A percentile compares a stretch with the other conserved stretches of the same genome.
These are phyloP conservation scores for Globisporangium takayamanum DNA, from an alignment of 352 stramenopile genomes.

Conservation along the genomic window DNA sequence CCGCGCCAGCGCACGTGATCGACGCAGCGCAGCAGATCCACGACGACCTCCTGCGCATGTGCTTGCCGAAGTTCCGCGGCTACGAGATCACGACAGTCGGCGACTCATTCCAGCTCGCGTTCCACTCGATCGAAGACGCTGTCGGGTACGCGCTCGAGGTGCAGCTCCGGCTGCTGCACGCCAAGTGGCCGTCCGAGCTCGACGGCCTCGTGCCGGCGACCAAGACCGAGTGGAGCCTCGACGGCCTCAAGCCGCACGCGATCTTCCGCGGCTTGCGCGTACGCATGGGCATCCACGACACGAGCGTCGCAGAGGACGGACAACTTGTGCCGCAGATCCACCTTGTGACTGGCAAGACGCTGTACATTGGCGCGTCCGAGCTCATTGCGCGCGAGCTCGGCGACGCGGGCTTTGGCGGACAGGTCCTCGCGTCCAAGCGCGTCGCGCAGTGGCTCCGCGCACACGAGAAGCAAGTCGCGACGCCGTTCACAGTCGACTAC, in stretches of 20 bases:
- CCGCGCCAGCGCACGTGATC: conserved; percentile 46
- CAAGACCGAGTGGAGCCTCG: conserved; percentile 42
- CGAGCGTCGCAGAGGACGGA: conserved; percentile 34
- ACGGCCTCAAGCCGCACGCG: conserved; percentile 11
- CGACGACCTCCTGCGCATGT: conserved; percentile 50
- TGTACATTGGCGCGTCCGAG: conserved; percentile 65
- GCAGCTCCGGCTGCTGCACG: conserved; percentile 45
- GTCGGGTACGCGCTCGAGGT: conserved; percentile 65
- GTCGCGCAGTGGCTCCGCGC: conserved; percentile 40
- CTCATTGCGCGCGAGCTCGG: conserved; percentile 56
- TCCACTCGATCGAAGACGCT: conserved; percentile 54
- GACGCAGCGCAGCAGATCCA: conserved; percentile 52
- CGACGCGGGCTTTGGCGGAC: conserved; percentile 54
- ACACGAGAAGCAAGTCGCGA: conserved; percentile 33
- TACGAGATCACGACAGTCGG: conserved; percentile 77
- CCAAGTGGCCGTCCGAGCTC: conserved; percentile 55
- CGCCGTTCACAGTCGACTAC: conserved; percentile 44
- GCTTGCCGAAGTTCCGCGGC: conserved; percentile 42
- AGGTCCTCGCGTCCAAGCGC: conserved; percentile 64
- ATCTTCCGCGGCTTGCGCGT: conserved; percentile 64
- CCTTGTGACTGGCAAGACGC: conserved; percentile 53
- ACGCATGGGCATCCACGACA: conserved; percentile 76
- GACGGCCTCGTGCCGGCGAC: conserved; percentile 44
- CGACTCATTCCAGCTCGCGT: conserved; percentile 70
- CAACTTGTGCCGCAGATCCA: conserved; percentile 45